Conservation (phyloP, 495 filamentous ascomycete species). For the Durotheca rogersii region DNA sequence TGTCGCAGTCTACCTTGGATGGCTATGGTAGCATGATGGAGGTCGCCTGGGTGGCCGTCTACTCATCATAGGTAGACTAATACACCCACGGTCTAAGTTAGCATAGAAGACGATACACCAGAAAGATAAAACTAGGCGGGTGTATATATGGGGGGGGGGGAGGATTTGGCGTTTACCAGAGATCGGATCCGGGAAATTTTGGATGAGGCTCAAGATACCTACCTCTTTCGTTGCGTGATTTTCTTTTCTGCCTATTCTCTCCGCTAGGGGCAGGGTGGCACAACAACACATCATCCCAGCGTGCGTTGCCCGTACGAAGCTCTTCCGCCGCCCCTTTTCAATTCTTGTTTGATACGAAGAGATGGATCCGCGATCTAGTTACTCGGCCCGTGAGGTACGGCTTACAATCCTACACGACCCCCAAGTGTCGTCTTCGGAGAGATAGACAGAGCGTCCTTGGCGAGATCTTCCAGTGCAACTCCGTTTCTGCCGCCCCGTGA, state of each 20-base stretch:
- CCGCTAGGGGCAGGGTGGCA: slow-evolving; percentile 16
- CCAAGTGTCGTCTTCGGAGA: slow-evolving; percentile 1
- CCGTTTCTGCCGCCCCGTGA: too few relatives aligned
- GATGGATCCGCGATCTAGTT: slow-evolving; percentile 17
- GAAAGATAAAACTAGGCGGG: slow-evolving; percentile 17
- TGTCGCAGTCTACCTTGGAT: slow-evolving; percentile 34
- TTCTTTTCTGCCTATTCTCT: slow-evolving; percentile 1
- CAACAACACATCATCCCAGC: not conserved
- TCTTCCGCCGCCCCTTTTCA: slow-evolving; percentile 14
- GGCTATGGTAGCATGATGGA: slow-evolving; percentile 55
- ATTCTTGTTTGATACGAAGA: slow-evolving; percentile 13
- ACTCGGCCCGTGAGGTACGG: slow-evolving; percentile 5
- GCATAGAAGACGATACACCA: slow-evolving; percentile 16
- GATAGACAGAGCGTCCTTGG: not conserved
- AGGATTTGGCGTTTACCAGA: slow-evolving; percentile 27
- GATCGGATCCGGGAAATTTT: slow-evolving; percentile 19
- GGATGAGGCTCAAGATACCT: slow-evolving; percentile 31
- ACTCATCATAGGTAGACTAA: slow-evolving; percentile 35
- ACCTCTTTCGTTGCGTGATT: slow-evolving; percentile 18
- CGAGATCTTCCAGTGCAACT: too few relatives aligned
- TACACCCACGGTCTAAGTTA: not conserved
- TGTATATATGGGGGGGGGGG: slow-evolving; percentile 20
- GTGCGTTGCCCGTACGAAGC: slow-evolving; percentile 5
- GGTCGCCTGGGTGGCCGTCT: slow-evolving; percentile 49
- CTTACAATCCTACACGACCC: slow-evolving; percentile 6